Base-by-base conservation (phyloP, 1,284 basidiomycete genomes). In the Apiotrichum brassicae region DNA sequence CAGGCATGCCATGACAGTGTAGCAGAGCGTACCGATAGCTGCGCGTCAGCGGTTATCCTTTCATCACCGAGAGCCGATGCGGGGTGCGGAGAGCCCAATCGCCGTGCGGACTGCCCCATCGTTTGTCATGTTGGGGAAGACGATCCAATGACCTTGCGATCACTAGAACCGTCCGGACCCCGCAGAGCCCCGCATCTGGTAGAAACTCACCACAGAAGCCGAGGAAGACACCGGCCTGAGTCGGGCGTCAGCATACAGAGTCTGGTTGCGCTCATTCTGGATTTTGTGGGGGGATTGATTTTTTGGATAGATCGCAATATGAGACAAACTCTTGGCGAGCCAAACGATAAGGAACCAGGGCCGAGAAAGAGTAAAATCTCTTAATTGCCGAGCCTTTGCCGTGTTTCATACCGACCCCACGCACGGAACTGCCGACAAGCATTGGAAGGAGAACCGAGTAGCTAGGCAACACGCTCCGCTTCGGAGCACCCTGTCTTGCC, bases 1-100 rank as follows among this genome's bases (percentile, higher is more conserved):
- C n/a, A 77, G 66, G 20, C 68, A 73, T 20, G 74, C 56, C 72
- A 75, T 74, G 54, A 75, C 70, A 13, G 59, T 61, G 58, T 66
- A 71, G 50, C 65, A 66, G 43, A 75, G 62, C n/a, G 64, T 59
- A 26, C 73, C 73, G 51, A 75, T 65, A 33, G 66, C 54, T 43
- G 60, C 4, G 8, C 16, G 50, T 48, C 33, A 48, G 46, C 20
- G 33, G 2, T 3, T 6, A 11, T 26, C 11, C 23, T n/a, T 8
- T 40, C 28, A 26, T 26, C 6, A 9, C 8, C 11, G 8, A 34
- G 8, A 14, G 14, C 8, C 8, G 28, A 30, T 30, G 7, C 14
- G 28, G 7, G 28, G 28, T 8, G 28, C 28, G 14, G 14, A 30
- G 8, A 14, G 28, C 14, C 8, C 28, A 35, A 16, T n/a, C 9